Base-by-base conservation (phyloP, 352 stramenopile species). In the Pythium sp. region DNA sequence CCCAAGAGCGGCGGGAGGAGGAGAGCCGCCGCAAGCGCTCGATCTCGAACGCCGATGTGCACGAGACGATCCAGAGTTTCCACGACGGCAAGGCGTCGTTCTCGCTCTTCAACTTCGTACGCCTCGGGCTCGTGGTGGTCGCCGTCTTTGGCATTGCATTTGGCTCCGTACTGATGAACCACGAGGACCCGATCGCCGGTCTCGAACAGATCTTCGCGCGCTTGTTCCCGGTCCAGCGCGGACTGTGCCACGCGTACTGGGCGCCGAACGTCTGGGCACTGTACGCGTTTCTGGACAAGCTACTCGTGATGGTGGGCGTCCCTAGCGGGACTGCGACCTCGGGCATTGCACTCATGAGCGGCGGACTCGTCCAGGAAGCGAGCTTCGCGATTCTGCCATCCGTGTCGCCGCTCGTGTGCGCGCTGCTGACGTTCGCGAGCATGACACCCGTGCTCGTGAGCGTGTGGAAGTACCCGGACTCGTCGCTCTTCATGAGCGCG, bases 191-290 rank as follows among this genome's bases (percentile, higher is more conserved):
- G 0, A 66, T 91, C 26, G 72, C 68, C 0, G 86, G 87, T 7
- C 71, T 92, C 57, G 78, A 77, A 63, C 97, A 99, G 80, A 97
- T 99, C 64, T 60, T 93, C 6, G 80, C 75, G 6, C 86, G 98
- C 22, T 81, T 99, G 12, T 99, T 99, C 74, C 98, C 98, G 0
- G 98, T 99, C 67, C 87, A 94, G 53, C 84, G 98, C 63, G 98
- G 98, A 3, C 80, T 99, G 5, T 96, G 97, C 22, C 98, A 99
- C 72, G 92, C 97, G 22, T 99, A 99, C 81, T 99, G 98, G 98
- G 97, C 98, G 3, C 96, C 96, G 7, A 99, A 99, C 73, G 71
- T 98, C 12, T 99, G 97, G 97, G 97, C 97, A 14, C 68, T 99
- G 0, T 99, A 99, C 70, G 85, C 84, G 2, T 96, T 98, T 58